These are phyloP conservation scores for Salvia miltiorrhiza DNA, from an alignment of 257 asterid genomes.

Conservation along the genomic window DNA sequence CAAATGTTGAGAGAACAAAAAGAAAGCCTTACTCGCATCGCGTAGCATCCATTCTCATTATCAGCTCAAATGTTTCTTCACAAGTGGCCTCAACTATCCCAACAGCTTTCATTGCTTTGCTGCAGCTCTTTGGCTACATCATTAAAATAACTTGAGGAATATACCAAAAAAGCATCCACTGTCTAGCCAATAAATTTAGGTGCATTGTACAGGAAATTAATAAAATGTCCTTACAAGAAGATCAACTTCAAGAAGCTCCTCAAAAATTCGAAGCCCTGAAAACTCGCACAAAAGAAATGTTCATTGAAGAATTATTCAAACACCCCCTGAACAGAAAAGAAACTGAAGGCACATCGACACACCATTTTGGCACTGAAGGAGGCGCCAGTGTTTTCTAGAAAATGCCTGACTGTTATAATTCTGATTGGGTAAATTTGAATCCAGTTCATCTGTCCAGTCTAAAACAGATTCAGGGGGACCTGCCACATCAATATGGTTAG, in stretches of 20 bases:
- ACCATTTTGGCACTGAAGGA: slow-evolving; percentile 95
- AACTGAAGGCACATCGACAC: slow-evolving; percentile 18
- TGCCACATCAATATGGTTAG: slow-evolving; percentile 32
- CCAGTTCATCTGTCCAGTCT: slow-evolving; percentile 88
- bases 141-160: slow-evolving; percentile 13
- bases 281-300: slow-evolving; percentile 15
- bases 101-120: slow-evolving; percentile 95
- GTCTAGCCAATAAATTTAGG: slow-evolving; percentile 17
- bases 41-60: slow-evolving; percentile 90
- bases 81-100: slow-evolving; percentile 91
- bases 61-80: slow-evolving; percentile 83
- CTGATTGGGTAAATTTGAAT: slow-evolving; percentile 62
- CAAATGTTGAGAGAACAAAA: slow-evolving; percentile 7
- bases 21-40: slow-evolving; percentile 71
- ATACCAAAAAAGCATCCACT: slow-evolving; percentile 19
- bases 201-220: neutral
- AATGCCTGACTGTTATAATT: slow-evolving; percentile 63
- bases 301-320: slow-evolving; percentile 20
- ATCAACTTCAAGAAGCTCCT: slow-evolving; percentile 82
- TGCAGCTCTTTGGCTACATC: slow-evolving; percentile 88
- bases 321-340: slow-evolving; percentile 3
- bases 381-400: slow-evolving; percentile 84
- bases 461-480: slow-evolving; percentile 78
- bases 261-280: slow-evolving; percentile 92
- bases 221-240: slow-evolving; percentile 51